These are phyloP conservation scores for Aaosphaeria arxii DNA, from an alignment of 2,329 filamentous ascomycete species.

Conservation along the genomic window DNA sequence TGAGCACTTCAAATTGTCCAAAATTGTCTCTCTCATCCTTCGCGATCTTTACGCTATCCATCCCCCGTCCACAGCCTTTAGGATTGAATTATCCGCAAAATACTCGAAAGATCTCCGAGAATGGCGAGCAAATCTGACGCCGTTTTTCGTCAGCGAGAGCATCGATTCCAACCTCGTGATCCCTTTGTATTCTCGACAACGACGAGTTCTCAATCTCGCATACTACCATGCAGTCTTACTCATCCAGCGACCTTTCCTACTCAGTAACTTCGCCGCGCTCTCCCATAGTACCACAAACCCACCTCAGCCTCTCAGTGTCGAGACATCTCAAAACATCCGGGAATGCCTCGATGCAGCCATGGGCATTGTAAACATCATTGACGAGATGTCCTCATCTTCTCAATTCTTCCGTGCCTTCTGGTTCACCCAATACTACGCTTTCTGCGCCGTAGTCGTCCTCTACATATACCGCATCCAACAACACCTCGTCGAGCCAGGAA, in stretches of 20 bases:
- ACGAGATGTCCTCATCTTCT: conserved; percentile 39
- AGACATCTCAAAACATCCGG: conserved; percentile 34
- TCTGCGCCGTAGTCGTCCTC: conserved; percentile 53
- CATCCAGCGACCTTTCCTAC: conserved; percentile 54
- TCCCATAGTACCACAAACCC: conserved; percentile 19
- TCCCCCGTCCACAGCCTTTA: conserved; percentile 26
- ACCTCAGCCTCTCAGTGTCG: conserved; percentile 12
- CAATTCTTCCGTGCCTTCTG: conserved; percentile 49
- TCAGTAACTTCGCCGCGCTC: conserved; percentile 41
- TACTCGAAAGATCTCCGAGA: conserved; percentile 42
- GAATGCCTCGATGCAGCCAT: conserved; percentile 50
- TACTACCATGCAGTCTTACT: conserved; percentile 57
- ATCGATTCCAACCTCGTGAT: conserved; percentile 45
- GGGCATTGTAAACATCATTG: conserved; percentile 44
- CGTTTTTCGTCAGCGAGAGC: conserved; percentile 43
- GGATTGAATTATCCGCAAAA: conserved; percentile 39
- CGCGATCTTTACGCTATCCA: conserved; percentile 45
- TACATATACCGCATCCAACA: conserved; percentile 56
- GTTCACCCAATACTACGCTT: conserved; percentile 54
- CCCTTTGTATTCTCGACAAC: conserved; percentile 52
- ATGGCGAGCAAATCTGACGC: conserved; percentile 47
- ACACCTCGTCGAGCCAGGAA: conserved; percentile 44
- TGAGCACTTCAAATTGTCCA: conserved; percentile 45
- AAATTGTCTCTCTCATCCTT: conserved; percentile 44
- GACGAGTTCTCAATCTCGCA: conserved; percentile 53